phyloP scores from a whole-genome alignment of 345 rosid genomes.

The Nasturtium officinale region DNA sequence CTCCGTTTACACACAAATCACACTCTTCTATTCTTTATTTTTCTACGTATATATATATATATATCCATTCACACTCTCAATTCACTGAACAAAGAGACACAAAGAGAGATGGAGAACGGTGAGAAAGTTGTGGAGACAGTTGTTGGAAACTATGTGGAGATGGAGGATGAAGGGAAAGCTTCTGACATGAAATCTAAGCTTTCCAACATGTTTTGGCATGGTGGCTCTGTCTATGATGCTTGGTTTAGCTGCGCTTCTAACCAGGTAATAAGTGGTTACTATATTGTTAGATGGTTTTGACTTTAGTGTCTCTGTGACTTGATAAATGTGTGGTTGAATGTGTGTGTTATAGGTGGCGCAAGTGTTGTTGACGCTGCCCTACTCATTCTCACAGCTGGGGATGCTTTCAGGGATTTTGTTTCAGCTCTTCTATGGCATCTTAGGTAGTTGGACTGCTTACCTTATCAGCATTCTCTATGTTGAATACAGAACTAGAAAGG shows the following conservation, averaged over 20 bases:
- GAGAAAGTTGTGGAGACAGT: constrained; percentile 92
- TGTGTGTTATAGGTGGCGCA: constrained; percentile 77
- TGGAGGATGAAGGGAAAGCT: constrained; percentile 82
- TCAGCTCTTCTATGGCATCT: constrained; percentile 89
- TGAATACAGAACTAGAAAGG: constrained; percentile 95
- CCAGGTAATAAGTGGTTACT: constrained; percentile 51
- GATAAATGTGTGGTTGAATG: background rate
- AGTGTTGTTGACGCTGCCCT: constrained; percentile 92
- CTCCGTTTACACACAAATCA: constrained; percentile 42
- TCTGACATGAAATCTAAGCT: constrained; percentile 59
- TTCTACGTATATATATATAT: constrained; percentile 34
- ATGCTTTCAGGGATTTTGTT: constrained; percentile 90
- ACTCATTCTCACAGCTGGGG: constrained; percentile 98
- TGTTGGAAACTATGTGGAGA: constrained; percentile 90
- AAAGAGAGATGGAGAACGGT: constrained; percentile 46
- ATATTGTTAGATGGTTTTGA: background rate
- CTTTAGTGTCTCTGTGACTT: background rate
- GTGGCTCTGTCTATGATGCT: constrained; percentile 96
- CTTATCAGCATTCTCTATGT: constrained; percentile 90
- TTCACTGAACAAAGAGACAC: background rate
- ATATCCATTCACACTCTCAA: background rate
- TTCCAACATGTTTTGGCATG: constrained; percentile 87
- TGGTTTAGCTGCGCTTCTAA: constrained; percentile 99
- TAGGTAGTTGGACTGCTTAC: constrained; percentile 99
- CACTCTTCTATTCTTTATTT: constrained; percentile 28